Evolutionary conservation across 2,329 filamentous ascomycete genomes (phyloP), one percentile per base, ranked within the genome.

Genomic region (Botryotinia narcissicola): DNA sequence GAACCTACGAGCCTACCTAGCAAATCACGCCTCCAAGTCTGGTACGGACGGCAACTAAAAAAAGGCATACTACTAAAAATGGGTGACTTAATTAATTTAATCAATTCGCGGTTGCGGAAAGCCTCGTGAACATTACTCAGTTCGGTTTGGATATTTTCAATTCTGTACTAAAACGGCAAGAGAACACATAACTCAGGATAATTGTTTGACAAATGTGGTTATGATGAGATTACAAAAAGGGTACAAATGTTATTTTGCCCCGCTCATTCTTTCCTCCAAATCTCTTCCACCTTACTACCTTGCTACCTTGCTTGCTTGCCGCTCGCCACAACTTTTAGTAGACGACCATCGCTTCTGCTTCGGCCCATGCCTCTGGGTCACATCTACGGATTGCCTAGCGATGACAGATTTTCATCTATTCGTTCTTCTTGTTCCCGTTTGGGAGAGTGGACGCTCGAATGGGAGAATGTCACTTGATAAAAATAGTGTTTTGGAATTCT

Each of bases 311-410:
- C 51, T 35, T 60, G 37, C 71, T 69, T 72, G 62, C 54, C 63
- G 71, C 63, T 61, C 44, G 51, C 63, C 71, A 44, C 51, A 46
- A 18, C 14, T 48, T 69, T 60, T 42, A 69, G 32, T 69, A 61
- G 63, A 54, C 71, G 42, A 54, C 63, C 44, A n/a, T 72, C 46
- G 61, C 51, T 61, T 72, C 42, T 68, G 62, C 71, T 68, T 72
- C 71, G 71, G 71, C 62, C 70, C 62, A 72, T 72, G n/a, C 67
- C 32, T 51, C 48, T 72, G 63, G 63, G 29, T 72, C 70, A 61
- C 62, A 60, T 35, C 37, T 61, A 48, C 22, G n/a, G 22, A 32
- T 61, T 12, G 37, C 59, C 35, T 54, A 9, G 25, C 29, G 10
- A 68, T 69, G 63, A 51, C 40, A 61, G 51, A 25, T 48, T 37